Evolutionary conservation across 345 rosid species (phyloP), one percentile per base, ranked within the genome.

Genomic region (Syzygium grande): DNA sequence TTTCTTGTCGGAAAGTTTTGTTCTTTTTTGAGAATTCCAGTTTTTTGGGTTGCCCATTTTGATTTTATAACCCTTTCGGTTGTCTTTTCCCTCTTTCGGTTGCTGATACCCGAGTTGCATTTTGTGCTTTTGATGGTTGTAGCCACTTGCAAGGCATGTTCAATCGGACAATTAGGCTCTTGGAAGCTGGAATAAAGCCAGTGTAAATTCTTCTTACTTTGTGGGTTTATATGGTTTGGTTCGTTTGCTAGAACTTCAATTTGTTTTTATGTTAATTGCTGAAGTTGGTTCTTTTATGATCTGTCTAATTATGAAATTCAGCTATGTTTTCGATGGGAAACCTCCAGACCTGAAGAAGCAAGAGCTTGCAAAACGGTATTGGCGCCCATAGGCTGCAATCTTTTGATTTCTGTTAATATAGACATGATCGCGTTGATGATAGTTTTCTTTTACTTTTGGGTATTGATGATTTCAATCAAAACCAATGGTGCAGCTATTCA

Each of bases 111-210:
- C 4, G 1, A 30, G 52, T 73, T 7, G 0, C 1, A 79, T 51
- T 79, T 85, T 91, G 86, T 5, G 77, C 65, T 29, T 88, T 73
- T 63, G 55, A 22, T 86, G 29, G 63, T 53, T 53, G 87, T 87
- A 98, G 99, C 90, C 99, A 98, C 91, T 92, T 96, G 88, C 99
- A 96, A 92, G 99, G 99, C 89, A 96, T 98, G 99, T 96, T 98
- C 91, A 90, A 86, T 86, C 93, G 98, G 86, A 98, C 99, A 12
- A 96, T 96, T 90, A 95, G 98, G 90, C 98, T 98, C 86, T 95
- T 98, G 52, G 99, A 96, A 91, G 93, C 99, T 87, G 99, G 99
- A 89, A 96, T 98, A 52, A 96, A 98, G 93, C 99, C 99, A 84
- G 94, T 93, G 98, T 96, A 97, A 91, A 87, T 89, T 83, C 30